Evolutionary conservation across 1,284 basidiomycete genomes (phyloP).

Genomic region (Ceratobasidium sp.): DNA sequence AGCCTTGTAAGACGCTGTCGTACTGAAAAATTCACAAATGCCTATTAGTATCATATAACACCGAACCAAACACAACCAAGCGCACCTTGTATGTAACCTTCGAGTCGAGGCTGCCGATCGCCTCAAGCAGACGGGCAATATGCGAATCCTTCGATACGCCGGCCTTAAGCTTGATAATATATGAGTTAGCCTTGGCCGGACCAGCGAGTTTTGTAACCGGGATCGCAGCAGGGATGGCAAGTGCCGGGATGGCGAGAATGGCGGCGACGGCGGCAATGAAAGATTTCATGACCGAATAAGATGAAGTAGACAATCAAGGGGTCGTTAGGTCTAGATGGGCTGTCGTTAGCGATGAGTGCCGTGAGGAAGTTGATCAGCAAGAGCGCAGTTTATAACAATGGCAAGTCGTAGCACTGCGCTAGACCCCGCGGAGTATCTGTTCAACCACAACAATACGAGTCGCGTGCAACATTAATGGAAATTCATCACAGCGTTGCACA

Average conservation of each 20-base stretch:
- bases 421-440: neutral
- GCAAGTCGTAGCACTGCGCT: neutral
- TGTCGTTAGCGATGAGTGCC: neutral
- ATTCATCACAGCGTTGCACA: neutral
- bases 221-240: conserved; percentile 33
- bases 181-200: conserved; percentile 28
- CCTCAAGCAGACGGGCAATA: conserved; percentile 31
- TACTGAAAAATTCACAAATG: conserved; percentile 10
- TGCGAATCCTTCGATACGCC: conserved; percentile 37
- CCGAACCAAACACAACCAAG: neutral
- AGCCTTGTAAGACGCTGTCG: conserved; percentile 44
- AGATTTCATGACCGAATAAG: conserved; percentile 13
- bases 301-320: no score
- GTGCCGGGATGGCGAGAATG: conserved; percentile 30
- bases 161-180: conserved; percentile 43
- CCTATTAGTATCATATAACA: neutral
- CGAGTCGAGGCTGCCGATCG: conserved; percentile 23
- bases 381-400: neutral
- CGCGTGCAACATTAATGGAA: neutral
- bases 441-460: neutral
- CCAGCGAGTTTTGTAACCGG: conserved; percentile 38
- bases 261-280: conserved; percentile 20
- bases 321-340: neutral
- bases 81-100: conserved; percentile 29
- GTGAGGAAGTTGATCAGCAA: neutral